Base-by-base conservation (phyloP, 2,329 filamentous ascomycete species). In the Cladosporium sp. region DNA sequence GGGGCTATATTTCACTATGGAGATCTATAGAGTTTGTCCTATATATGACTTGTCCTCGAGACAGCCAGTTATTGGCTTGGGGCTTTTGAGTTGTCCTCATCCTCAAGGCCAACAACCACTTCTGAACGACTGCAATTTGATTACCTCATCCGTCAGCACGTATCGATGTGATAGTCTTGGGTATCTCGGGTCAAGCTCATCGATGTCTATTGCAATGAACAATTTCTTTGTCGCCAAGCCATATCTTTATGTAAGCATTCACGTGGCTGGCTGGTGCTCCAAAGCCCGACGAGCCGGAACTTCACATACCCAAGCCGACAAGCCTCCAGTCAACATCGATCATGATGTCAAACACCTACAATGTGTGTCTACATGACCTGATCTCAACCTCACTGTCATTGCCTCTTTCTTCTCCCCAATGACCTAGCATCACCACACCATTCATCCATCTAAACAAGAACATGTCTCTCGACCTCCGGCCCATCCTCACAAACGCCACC, bases 381-480 rank as follows among this genome's bases (percentile, higher is more conserved):
- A 21, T 46, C 40, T 21, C n/a, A 46, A 21, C 7, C 40, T 11
- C 5, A 3, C n/a, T 21, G n/a, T 46, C 18, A 11, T 5, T 21
- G 1, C n/a, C 40, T 21, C 10, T n/a, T n/a, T 10, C 10, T n/a
- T n/a, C 3, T n/a, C 6, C 6, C 49, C 49, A 16, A 52, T 52
- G 26, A 52, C 16, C 49, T 18, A 5, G 18, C 21, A 5, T 0
- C 56, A 58, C 29, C 35, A 11, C 21, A 44, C 26, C 4, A 18
- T 18, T 40, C 55, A 21, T 23, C 31, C 21, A 58, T 5, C 18
- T 2, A 5, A 40, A 6, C 1, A 18, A 14, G 12, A 52, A 8
- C n/a, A 65, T 65, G 63, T 65, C 63, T 26, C 37, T 65, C 16
- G 63, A 65, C 63, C 63, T 65, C 37, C 63, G 63, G 21, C 63